Conservation (phyloP, 108 stramenopile species). For the Asterionellopsis glacialis region DNA sequence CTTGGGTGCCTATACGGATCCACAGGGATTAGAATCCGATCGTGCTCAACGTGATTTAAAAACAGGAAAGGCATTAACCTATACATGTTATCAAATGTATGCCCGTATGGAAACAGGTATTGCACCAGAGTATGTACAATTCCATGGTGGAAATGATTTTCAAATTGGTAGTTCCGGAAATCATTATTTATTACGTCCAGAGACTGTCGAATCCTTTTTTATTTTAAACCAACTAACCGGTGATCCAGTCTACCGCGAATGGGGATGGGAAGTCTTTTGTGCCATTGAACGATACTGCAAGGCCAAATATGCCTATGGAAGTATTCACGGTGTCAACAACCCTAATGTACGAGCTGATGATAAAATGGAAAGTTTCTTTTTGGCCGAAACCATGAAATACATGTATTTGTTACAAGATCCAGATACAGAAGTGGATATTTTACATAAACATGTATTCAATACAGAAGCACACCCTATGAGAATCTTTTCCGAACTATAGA, state of each 20-base stretch:
- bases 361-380: constrained; percentile 94
- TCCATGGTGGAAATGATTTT: constrained; percentile 61
- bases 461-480: constrained; percentile 94
- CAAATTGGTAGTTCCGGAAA: constrained; percentile 44
- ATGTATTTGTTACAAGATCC: constrained; percentile 91
- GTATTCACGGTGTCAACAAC: constrained; percentile 60
- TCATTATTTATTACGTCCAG: constrained; percentile 89
- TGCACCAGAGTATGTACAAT: constrained; percentile 78
- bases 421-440: constrained; percentile 79
- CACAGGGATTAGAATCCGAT: constrained; percentile 42
- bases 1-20: constrained; percentile 87
- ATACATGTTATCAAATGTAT: constrained; percentile 96
- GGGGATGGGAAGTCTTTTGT: constrained; percentile 95
- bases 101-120: constrained; percentile 83
- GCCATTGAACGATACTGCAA: constrained; percentile 89
- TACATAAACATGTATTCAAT: constrained; percentile 92
- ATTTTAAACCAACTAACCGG: constrained; percentile 77
- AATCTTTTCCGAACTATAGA: constrained; percentile 38
- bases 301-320: constrained; percentile 72
- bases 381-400: constrained; percentile 97
- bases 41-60: constrained; percentile 81
- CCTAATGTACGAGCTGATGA: constrained; percentile 41
- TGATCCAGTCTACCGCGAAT: constrained; percentile 94
- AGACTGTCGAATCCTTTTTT: constrained; percentile 79
- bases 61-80: constrained; percentile 76